phyloP scores from a whole-genome alignment of 2,329 filamentous ascomycete species.

The Colletotrichum australisinense region DNA sequence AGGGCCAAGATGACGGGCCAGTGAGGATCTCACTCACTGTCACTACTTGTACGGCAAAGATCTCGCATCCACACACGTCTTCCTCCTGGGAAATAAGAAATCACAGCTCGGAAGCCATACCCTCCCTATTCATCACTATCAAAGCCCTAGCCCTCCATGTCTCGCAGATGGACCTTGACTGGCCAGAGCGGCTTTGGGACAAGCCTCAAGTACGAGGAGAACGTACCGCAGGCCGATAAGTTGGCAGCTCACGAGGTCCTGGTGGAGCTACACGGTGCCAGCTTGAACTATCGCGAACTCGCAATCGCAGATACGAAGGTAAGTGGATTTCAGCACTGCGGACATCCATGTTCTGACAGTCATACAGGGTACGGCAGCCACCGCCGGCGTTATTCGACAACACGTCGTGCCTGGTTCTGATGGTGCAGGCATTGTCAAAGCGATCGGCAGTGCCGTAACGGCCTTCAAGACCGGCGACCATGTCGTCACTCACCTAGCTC shows the following conservation, averaged over 20 bases:
- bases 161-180: slow-evolving; percentile 46
- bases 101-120: too few relatives aligned
- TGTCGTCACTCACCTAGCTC: slow-evolving; percentile 61
- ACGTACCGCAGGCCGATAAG: slow-evolving; percentile 41
- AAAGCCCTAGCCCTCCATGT: slow-evolving; percentile 36
- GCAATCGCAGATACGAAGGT: slow-evolving; percentile 49
- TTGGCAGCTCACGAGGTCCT: slow-evolving; percentile 70
- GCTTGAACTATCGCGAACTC: slow-evolving; percentile 62
- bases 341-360: slow-evolving; percentile 26
- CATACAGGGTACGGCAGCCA: slow-evolving; percentile 24
- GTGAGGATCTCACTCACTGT: too few relatives aligned
- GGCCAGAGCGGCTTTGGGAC: slow-evolving; percentile 48
- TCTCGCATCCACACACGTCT: too few relatives aligned
- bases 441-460: slow-evolving; percentile 63
- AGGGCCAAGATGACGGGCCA: too few relatives aligned
- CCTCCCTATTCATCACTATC: too few relatives aligned
- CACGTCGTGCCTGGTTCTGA: slow-evolving; percentile 50
- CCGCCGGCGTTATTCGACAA: slow-evolving; percentile 39
- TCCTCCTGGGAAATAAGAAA: too few relatives aligned
- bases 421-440: slow-evolving; percentile 56
- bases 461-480: slow-evolving; percentile 62
- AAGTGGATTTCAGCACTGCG: slow-evolving; percentile 23
- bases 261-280: slow-evolving; percentile 64
- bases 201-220: slow-evolving; percentile 46
- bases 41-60: too few relatives aligned